These are phyloP conservation scores for Cercospora sp. DNA, from an alignment of 2,329 filamentous ascomycete species.

Conservation along the genomic window DNA sequence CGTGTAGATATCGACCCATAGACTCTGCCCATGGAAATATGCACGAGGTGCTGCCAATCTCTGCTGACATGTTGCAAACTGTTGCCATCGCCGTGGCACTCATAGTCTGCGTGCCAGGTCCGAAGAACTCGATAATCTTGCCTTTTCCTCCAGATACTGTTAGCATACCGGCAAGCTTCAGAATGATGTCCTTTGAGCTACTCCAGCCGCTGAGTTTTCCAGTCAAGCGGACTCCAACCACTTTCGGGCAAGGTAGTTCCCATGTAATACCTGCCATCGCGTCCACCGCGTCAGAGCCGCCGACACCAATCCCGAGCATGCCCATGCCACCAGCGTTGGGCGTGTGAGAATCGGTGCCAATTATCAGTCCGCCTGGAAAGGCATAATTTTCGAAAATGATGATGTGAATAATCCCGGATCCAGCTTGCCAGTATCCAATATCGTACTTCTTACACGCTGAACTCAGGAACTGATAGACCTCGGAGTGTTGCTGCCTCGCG, in stretches of 20 bases:
- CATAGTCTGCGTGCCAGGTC: constrained; percentile 70
- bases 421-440: constrained; percentile 98
- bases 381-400: constrained; percentile 98
- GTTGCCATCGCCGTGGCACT: constrained; percentile 85
- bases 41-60: constrained; percentile 85
- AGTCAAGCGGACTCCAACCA: constrained; percentile 92
- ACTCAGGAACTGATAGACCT: constrained; percentile 95
- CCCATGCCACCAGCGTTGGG: constrained; percentile 94
- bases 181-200: constrained; percentile 91
- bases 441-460: constrained; percentile 96
- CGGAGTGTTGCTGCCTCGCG: constrained; percentile 53
- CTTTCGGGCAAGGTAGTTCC: constrained; percentile 95
- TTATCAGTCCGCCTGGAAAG: constrained; percentile 95
- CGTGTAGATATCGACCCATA: constrained; percentile 87
- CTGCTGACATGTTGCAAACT: constrained; percentile 57
- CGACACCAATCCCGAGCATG: constrained; percentile 89
- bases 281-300: constrained; percentile 95
- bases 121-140: constrained; percentile 47
- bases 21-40: constrained; percentile 96
- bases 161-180: constrained; percentile 93
- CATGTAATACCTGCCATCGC: constrained; percentile 95
- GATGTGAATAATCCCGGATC: constrained; percentile 98
- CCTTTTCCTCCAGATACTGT: constrained; percentile 98
- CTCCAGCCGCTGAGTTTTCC: constrained; percentile 87
- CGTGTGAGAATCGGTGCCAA: constrained; percentile 96